These are phyloP conservation scores for Phyllosticta ampelicida DNA, from an alignment of 2,329 filamentous ascomycete species.

Conservation along the genomic window DNA sequence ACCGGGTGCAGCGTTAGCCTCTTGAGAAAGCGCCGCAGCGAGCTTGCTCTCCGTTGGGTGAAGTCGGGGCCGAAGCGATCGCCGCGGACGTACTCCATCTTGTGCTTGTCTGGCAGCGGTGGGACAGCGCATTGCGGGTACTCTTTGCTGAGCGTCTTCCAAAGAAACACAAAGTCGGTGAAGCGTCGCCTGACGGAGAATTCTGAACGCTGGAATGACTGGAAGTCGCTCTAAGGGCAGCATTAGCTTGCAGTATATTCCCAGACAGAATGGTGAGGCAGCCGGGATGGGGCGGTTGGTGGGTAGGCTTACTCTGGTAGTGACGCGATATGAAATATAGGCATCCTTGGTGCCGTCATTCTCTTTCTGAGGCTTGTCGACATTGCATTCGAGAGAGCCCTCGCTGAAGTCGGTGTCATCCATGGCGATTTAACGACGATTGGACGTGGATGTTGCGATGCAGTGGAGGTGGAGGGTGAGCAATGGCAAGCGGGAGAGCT, in stretches of 20 bases:
- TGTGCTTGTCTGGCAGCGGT: slow-evolving; percentile 94
- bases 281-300: slow-evolving; percentile 1
- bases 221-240: slow-evolving; percentile 67
- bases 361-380: slow-evolving; percentile 80
- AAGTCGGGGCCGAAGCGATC: slow-evolving; percentile 94
- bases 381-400: slow-evolving; percentile 73
- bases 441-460: neutral
- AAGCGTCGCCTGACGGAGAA: slow-evolving; percentile 81
- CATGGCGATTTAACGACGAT: slow-evolving; percentile 8
- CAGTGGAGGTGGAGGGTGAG: slow-evolving; percentile 2
- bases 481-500: slow-evolving; percentile 2
- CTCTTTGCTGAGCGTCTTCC: slow-evolving; percentile 77
- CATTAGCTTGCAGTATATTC: neutral
- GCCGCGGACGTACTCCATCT: slow-evolving; percentile 96
- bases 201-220: slow-evolving; percentile 74
- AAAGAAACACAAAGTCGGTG: slow-evolving; percentile 95
- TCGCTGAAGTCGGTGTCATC: slow-evolving; percentile 24
- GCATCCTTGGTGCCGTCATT: slow-evolving; percentile 94
- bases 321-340: slow-evolving; percentile 91
- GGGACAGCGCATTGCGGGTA: slow-evolving; percentile 89
- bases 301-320: slow-evolving; percentile 56
- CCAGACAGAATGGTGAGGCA: neutral
- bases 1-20: slow-evolving; percentile 81
- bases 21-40: slow-evolving; percentile 80
- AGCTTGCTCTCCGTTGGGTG: slow-evolving; percentile 76